A percentile compares a stretch with the other conserved stretches of the same genome.
Conservation (phyloP, 176 grass and related monocot genomes). For the Areca catechu region DNA sequence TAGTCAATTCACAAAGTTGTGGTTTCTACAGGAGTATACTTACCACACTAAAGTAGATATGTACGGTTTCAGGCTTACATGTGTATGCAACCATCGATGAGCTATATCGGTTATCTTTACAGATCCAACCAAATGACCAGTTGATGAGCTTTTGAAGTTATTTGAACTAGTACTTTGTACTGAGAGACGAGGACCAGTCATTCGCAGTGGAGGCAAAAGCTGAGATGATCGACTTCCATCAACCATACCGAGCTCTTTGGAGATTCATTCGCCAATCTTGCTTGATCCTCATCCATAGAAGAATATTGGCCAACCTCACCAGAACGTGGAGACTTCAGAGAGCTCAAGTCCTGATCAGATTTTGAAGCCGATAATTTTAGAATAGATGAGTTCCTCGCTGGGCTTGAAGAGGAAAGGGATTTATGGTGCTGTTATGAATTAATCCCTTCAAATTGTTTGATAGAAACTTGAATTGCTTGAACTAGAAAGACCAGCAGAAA, state of each 20-base stretch:
- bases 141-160: slow-evolving; percentile 13
- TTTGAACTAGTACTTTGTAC: slow-evolving; percentile 26
- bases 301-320: slow-evolving; percentile 12
- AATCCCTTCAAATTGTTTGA: slow-evolving; percentile 35
- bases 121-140: slow-evolving; percentile 36
- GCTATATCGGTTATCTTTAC: slow-evolving; percentile 26
- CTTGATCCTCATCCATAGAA: background rate
- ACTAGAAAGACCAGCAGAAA: slow-evolving; percentile 18
- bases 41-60: slow-evolving; percentile 1
- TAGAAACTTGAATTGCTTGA: slow-evolving; percentile 26
- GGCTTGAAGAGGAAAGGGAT: slow-evolving; percentile 35
- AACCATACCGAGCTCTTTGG: slow-evolving; percentile 29
- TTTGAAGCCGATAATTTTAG: slow-evolving; percentile 45
- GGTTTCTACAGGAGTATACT: too few species aligned
- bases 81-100: slow-evolving; percentile 3
- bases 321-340: slow-evolving; percentile 16
- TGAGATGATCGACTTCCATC: slow-evolving; percentile 41
- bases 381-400: slow-evolving; percentile 31
- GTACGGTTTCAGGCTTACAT: slow-evolving; percentile 16
- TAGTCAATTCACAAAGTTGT: slow-evolving; percentile 7
- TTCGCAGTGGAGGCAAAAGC: slow-evolving; percentile 23
- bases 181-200: slow-evolving; percentile 21
- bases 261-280: slow-evolving; percentile 12
- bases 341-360: slow-evolving; percentile 49
- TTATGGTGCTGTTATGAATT: slow-evolving; percentile 21